These are phyloP conservation scores for Nicotiana sylvestris DNA, from an alignment of 257 asterid genomes.

Conservation along the genomic window DNA sequence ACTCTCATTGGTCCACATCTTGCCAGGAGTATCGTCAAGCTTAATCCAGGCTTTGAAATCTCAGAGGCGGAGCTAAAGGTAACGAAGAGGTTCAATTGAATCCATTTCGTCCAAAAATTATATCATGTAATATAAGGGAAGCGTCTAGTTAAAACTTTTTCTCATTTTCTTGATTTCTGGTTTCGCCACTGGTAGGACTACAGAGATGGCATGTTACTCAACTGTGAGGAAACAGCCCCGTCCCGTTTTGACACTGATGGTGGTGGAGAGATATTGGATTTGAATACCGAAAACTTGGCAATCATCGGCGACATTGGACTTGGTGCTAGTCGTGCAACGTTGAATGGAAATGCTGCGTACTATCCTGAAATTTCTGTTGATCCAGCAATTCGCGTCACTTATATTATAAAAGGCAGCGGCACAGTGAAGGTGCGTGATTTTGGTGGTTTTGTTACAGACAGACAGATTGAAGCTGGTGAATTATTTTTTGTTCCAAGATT, in stretches of 20 bases:
- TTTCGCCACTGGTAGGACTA: too few species aligned
- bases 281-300: conserved; percentile 78
- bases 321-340: conserved; percentile 67
- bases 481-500: conserved; percentile 68
- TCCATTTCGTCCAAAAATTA: too few species aligned
- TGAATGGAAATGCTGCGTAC: conserved; percentile 64
- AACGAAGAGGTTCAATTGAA: too few species aligned
- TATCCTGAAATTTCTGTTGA: conserved; percentile 87
- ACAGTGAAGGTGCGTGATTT: conserved; percentile 65
- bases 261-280: conserved; percentile 63
- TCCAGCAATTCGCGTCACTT: conserved; percentile 79
- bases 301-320: conserved; percentile 73
- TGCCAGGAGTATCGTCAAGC: conserved; percentile 47
- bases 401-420: conserved; percentile 70
- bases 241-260: conserved; percentile 52
- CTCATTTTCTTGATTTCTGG: too few species aligned
- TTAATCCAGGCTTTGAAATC: conserved; percentile 27
- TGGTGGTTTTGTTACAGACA: conserved; percentile 59
- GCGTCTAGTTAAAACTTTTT: too few species aligned
- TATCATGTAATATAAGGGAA: too few species aligned
- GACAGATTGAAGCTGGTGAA: conserved; percentile 50
- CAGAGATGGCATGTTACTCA: conserved; percentile 51
- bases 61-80: too few species aligned
- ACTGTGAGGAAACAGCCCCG: conserved; percentile 53
- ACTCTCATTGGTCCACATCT: conserved; percentile 47